Evolutionary conservation across 108 stramenopile genomes (phyloP).

Genomic region (Nannochloropsis salina): DNA sequence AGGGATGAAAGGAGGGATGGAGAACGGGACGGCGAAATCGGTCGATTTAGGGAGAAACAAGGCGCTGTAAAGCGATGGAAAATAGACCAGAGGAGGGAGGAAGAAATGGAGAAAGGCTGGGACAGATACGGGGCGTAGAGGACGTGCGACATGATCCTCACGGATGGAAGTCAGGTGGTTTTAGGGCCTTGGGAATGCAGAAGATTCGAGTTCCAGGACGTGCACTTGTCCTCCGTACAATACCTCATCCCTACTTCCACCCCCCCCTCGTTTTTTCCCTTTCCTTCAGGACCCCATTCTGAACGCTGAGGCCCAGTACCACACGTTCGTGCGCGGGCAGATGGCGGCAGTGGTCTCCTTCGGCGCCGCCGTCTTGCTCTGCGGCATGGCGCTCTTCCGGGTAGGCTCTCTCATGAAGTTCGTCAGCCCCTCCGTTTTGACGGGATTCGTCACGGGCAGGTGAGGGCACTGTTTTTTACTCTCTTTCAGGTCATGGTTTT

Average conservation of each 20-base stretch:
- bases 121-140: neutral
- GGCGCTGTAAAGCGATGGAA: no score
- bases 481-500: neutral
- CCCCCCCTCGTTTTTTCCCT: neutral
- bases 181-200: no score
- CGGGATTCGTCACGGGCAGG: slow-evolving; percentile 21
- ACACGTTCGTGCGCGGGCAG: neutral
- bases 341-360: slow-evolving; percentile 1
- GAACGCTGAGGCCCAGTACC: neutral
- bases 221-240: neutral
- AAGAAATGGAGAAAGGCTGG: neutral
- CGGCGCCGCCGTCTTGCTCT: neutral
- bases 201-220: neutral
- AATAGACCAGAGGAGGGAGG: neutral
- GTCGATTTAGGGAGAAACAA: no score
- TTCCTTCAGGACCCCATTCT: neutral
- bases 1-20: neutral
- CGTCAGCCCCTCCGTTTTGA: slow-evolving; percentile 15
- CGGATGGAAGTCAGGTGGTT: no score
- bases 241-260: neutral
- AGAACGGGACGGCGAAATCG: neutral
- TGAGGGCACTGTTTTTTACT: neutral
- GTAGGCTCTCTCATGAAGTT: slow-evolving; percentile 18
- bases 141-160: no score
- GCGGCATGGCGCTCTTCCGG: slow-evolving; percentile 9